phyloP scores from a whole-genome alignment of 2,329 filamentous ascomycete species.

The Chrysoporthe deuterocubensis region DNA sequence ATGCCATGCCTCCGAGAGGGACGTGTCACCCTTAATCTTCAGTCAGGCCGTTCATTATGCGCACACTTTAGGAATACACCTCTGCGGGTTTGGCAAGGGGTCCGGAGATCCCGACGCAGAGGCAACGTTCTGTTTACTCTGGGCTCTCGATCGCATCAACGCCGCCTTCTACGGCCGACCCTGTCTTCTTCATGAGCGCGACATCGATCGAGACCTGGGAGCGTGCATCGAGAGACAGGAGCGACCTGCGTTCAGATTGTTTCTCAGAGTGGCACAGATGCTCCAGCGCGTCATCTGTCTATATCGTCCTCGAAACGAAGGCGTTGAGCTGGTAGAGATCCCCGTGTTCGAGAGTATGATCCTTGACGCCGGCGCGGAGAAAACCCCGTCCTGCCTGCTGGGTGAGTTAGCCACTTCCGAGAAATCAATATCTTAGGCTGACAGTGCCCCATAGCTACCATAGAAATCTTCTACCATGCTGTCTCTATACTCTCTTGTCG shows the following conservation, averaged over 20 bases:
- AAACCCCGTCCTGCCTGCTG: slow-evolving; percentile 52
- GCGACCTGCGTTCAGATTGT: slow-evolving; percentile 57
- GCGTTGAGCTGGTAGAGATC: slow-evolving; percentile 52
- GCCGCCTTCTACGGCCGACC: slow-evolving; percentile 64
- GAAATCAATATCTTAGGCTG: neutral
- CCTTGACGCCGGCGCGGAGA: slow-evolving; percentile 55
- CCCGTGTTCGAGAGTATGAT: slow-evolving; percentile 63
- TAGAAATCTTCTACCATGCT: slow-evolving; percentile 67
- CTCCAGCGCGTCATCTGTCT: slow-evolving; percentile 64
- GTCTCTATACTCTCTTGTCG: slow-evolving; percentile 66
- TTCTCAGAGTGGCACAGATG: slow-evolving; percentile 57
- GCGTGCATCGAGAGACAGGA: slow-evolving; percentile 54
- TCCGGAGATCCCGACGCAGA: slow-evolving; percentile 44
- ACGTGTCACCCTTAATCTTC: slow-evolving; percentile 57
- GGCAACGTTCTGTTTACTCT: slow-evolving; percentile 61
- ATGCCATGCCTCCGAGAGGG: slow-evolving; percentile 55
- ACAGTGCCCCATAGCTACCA: slow-evolving; percentile 49
- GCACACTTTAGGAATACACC: slow-evolving; percentile 60
- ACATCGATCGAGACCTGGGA: slow-evolving; percentile 59
- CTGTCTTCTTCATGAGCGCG: slow-evolving; percentile 62
- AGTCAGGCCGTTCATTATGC: slow-evolving; percentile 60
- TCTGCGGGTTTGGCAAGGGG: slow-evolving; percentile 44
- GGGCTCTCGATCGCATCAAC: slow-evolving; percentile 64
- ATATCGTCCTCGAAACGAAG: slow-evolving; percentile 59
- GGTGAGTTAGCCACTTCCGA: slow-evolving; percentile 39